A percentile compares a stretch with the other conserved stretches of the same genome.
Evolutionary conservation across 1,284 basidiomycete genomes (phyloP).

Genomic region (Ustilago xerochloae): DNA sequence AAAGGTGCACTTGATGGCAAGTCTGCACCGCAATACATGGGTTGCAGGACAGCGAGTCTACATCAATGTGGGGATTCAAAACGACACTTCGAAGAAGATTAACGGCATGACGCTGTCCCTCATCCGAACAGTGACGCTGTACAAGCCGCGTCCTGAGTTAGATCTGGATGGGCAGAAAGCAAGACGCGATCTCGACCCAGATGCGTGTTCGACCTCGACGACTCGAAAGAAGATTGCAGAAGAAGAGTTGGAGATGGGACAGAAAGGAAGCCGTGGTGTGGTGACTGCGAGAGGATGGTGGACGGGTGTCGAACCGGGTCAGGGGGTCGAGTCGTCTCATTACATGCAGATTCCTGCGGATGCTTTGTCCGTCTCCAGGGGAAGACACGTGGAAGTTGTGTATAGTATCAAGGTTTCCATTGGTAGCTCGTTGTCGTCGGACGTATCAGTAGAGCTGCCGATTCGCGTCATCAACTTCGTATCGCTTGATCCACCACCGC

Average conservation of each 20-base stretch:
- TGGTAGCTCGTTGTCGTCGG: constrained; percentile 76
- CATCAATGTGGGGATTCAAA: constrained; percentile 78
- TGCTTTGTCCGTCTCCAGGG: constrained; percentile 79
- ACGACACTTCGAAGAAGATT: constrained; percentile 73
- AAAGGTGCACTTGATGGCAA: constrained; percentile 79
- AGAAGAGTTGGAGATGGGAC: constrained; percentile 61
- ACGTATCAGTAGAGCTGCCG: constrained; percentile 77
- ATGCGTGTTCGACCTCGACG: constrained; percentile 60
- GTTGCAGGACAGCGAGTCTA: constrained; percentile 85
- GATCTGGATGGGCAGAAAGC: constrained; percentile 61
- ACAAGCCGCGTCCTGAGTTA: constrained; percentile 73
- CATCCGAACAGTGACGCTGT: constrained; percentile 79
- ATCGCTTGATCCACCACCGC: constrained; percentile 80
- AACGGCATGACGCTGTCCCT: constrained; percentile 78
- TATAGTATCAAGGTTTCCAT: constrained; percentile 81
- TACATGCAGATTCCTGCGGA: constrained; percentile 72
- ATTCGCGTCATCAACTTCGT: constrained; percentile 81
- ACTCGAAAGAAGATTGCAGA: constrained; percentile 62
- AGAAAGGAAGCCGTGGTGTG: constrained; percentile 56
- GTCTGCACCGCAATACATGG: constrained; percentile 82
- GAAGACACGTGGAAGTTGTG: constrained; percentile 81
- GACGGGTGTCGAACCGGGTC: constrained; percentile 59
- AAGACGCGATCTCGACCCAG: constrained; percentile 51
- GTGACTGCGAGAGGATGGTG: constrained; percentile 65
- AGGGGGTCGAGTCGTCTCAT: constrained; percentile 59